Base-by-base conservation (phyloP, 2,329 filamentous ascomycete species). In the Whalleya microplaca region DNA sequence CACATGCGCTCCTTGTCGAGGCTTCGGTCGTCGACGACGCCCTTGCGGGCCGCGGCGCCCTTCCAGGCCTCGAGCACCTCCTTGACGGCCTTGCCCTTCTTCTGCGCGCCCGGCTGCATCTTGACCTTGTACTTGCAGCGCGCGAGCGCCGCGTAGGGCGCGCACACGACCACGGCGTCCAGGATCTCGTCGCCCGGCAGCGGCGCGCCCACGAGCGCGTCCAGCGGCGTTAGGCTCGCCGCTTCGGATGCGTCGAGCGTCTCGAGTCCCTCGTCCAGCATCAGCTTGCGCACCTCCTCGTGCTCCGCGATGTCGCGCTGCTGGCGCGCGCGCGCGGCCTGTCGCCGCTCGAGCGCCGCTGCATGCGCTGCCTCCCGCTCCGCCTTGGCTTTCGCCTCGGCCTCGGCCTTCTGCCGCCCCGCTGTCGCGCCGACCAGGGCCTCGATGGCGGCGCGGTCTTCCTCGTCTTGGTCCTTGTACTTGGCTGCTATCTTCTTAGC, bases 111-210 rank as follows among this genome's bases (percentile, higher is more conserved):
- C 0, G 95, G 95, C 75, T 98, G 95, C 66, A 99, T 74, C 78
- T 99, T 99, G 51, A 88, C 91, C 74, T 96, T 96, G 79, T 97
- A 98, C 75, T 97, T 97, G 75, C 89, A 90, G 53, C 84, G 84
- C 2, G 75, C 80, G 63, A 89, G 75, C 1, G 87, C 86, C 21
- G 74, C 76, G 80, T 86, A 89, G 2, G 87, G 87, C 3, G 83
- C 87, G 66, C 87, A 89, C 2, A 89, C 75, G 1, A 85, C 83
- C 1, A 89, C 76, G 0, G 78, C 80, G 65, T 89, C 86, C 8
- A 94, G 75, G 37, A 94, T 88, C 71, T 96, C 91, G 71, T 99
- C 95, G 12, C 92, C 92, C 0, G 87, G 82, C 1, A 91, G 77
- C 0, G 93, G 91, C 1, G 83, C 88, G 16, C 92, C 92, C 1